Conservation (phyloP, 2,329 filamentous ascomycete species). For the Aaosphaeria arxii region DNA sequence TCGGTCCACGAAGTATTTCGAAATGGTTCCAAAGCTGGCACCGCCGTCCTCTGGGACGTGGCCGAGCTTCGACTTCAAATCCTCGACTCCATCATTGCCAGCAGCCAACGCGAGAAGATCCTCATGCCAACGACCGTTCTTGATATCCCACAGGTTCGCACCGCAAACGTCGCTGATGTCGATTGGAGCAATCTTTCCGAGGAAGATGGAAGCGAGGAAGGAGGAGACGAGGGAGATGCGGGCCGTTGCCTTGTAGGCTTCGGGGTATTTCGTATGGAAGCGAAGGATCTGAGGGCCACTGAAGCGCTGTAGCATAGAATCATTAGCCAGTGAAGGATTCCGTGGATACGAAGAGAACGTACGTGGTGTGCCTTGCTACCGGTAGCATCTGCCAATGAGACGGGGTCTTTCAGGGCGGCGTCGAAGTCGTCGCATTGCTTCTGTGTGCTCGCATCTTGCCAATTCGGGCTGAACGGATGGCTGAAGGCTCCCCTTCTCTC, state of each 20-base stretch:
- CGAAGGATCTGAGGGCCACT: conserved; percentile 96
- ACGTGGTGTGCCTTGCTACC: conserved; percentile 95
- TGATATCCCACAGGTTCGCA: conserved; percentile 95
- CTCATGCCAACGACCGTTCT: conserved; percentile 69
- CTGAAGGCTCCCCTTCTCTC: conserved; percentile 64
- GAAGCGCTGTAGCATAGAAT: conserved; percentile 64
- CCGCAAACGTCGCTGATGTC: conserved; percentile 94
- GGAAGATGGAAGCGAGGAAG: conserved; percentile 86
- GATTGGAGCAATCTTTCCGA: conserved; percentile 81
- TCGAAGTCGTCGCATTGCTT: conserved; percentile 89
- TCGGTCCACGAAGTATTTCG: conserved; percentile 71
- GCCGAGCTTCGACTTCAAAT: conserved; percentile 76
- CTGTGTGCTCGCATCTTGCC: conserved; percentile 97
- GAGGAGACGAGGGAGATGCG: conserved; percentile 94
- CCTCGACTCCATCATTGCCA: conserved; percentile 58
- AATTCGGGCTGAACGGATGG: conserved; percentile 87
- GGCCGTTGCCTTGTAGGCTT: conserved; percentile 74
- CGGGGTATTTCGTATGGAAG: conserved; percentile 75
- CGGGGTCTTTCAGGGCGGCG: conserved; percentile 61
- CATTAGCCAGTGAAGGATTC: conserved; percentile 22
- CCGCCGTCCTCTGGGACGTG: conserved; percentile 78
- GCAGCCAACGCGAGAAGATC: conserved; percentile 72
- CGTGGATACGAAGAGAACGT: conserved; percentile 44
- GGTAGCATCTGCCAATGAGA: conserved; percentile 72
- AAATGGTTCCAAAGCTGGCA: conserved; percentile 70